Evolutionary conservation across 202 grass and related monocot species (phyloP).

Genomic region (Schoenoplectus triqueter): DNA sequence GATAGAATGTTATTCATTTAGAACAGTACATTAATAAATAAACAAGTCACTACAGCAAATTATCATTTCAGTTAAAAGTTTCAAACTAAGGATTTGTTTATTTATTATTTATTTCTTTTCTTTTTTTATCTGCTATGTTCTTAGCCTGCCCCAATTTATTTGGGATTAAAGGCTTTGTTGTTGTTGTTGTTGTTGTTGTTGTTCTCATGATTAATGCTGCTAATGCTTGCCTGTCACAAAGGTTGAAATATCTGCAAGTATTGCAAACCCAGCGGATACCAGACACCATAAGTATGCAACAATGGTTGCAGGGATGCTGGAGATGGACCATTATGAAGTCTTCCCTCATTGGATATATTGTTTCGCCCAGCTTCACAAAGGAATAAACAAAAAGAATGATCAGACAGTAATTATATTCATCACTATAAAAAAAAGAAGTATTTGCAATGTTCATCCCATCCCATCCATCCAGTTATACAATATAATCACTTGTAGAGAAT

Average conservation of each 20-base stretch:
- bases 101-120: neutral
- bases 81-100: neutral
- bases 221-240: slow-evolving; percentile 83
- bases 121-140: neutral
- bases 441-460: neutral
- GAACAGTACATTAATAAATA: slow-evolving; percentile 30
- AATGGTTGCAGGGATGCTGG: slow-evolving; percentile 83
- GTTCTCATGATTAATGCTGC: neutral
- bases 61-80: neutral
- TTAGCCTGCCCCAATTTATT: neutral
- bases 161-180: neutral
- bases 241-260: slow-evolving; percentile 85
- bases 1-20: slow-evolving; percentile 24
- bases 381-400: slow-evolving; percentile 50
- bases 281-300: slow-evolving; percentile 87
- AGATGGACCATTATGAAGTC: slow-evolving; percentile 99
- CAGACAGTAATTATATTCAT: slow-evolving; percentile 18
- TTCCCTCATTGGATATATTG: slow-evolving; percentile 97
- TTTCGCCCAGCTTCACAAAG: slow-evolving; percentile 79
- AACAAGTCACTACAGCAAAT: neutral
- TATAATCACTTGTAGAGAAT: neutral
- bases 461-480: slow-evolving; percentile 14
- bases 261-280: slow-evolving; percentile 93
- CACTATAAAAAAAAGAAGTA: slow-evolving; percentile 31
- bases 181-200: too few relatives aligned